A percentile compares a stretch with the other conserved stretches of the same genome.
phyloP scores from a whole-genome alignment of 345 rosid genomes.

The Stellera chamaejasme region DNA sequence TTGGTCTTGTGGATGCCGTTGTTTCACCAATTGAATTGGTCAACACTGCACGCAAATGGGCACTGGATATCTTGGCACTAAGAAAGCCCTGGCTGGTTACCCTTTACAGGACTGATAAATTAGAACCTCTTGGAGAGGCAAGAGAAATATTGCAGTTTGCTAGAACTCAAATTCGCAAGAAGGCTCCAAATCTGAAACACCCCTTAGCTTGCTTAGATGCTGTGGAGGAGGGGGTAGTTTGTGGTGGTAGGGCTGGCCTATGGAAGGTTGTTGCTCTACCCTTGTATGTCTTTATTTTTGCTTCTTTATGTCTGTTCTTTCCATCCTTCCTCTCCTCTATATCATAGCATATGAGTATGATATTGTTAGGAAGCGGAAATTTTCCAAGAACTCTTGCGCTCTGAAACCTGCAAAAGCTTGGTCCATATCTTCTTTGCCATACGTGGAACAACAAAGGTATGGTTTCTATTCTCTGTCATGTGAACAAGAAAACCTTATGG shows the following conservation, averaged over 20 bases:
- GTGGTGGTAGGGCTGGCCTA: slow-evolving; percentile 66
- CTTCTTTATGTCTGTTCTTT: slow-evolving; percentile 5
- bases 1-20: slow-evolving; percentile 72
- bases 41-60: slow-evolving; percentile 69
- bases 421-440: slow-evolving; percentile 80
- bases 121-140: slow-evolving; percentile 78
- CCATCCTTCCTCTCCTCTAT: not conserved
- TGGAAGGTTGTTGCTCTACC: slow-evolving; percentile 42
- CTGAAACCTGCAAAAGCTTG: slow-evolving; percentile 74
- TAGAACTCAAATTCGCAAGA: slow-evolving; percentile 51
- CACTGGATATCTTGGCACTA: slow-evolving; percentile 54
- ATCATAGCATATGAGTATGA: not conserved
- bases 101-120: slow-evolving; percentile 59
- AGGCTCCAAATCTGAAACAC: slow-evolving; percentile 65
- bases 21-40: slow-evolving; percentile 53
- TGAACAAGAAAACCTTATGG: too few species aligned
- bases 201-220: slow-evolving; percentile 72
- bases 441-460: slow-evolving; percentile 77
- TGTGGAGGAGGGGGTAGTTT: slow-evolving; percentile 69
- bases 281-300: slow-evolving; percentile 1
- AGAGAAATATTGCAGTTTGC: slow-evolving; percentile 76
- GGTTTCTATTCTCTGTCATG: not conserved
- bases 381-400: slow-evolving; percentile 35
- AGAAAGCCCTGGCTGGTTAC: slow-evolving; percentile 73
- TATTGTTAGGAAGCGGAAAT: slow-evolving; percentile 57